phyloP scores from a whole-genome alignment of 352 stramenopile species.

The Phytophthora nicotianae region DNA sequence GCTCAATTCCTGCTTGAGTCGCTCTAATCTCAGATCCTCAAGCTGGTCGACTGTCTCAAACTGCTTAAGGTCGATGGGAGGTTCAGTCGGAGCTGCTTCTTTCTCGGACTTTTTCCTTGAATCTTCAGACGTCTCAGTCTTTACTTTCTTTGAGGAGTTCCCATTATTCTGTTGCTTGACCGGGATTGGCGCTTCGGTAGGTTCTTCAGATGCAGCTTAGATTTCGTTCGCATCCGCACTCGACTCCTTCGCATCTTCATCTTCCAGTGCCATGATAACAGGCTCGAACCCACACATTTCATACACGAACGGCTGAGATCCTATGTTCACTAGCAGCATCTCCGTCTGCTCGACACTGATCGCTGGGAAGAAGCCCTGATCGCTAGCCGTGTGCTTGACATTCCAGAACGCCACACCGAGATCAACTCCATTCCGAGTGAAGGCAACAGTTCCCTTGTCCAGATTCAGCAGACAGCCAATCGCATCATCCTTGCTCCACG shows the following conservation, averaged over 20 bases:
- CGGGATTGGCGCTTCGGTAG: too few species aligned
- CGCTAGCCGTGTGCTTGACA: constrained; percentile 33
- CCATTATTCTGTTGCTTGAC: constrained; percentile 8
- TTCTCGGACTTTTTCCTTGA: constrained; percentile 18
- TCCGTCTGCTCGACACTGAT: constrained; percentile 86
- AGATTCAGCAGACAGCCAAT: constrained; percentile 89
- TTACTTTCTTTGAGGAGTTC: constrained; percentile 5
- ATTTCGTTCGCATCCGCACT: too few species aligned
- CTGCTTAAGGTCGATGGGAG: constrained; percentile 51
- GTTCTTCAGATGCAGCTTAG: too few species aligned
- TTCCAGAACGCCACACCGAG: constrained; percentile 67
- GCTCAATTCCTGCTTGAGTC: constrained; percentile 92
- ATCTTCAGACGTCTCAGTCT: not conserved
- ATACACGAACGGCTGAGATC: constrained; percentile 75
- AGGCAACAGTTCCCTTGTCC: constrained; percentile 72
- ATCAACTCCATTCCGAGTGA: constrained; percentile 83
- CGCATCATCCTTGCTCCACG: constrained; percentile 86
- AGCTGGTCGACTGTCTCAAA: constrained; percentile 72
- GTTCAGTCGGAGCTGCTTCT: constrained; percentile 16
- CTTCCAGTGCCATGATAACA: constrained; percentile 50
- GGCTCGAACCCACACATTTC: constrained; percentile 43
- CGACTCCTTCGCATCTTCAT: too few species aligned
- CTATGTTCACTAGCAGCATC: constrained; percentile 87
- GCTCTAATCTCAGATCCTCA: constrained; percentile 88
- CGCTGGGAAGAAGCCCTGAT: constrained; percentile 76